A percentile compares a stretch with the other conserved stretches of the same genome.
phyloP scores from a whole-genome alignment of 768 basidiomycete species.

The Auricularia sp. region DNA sequence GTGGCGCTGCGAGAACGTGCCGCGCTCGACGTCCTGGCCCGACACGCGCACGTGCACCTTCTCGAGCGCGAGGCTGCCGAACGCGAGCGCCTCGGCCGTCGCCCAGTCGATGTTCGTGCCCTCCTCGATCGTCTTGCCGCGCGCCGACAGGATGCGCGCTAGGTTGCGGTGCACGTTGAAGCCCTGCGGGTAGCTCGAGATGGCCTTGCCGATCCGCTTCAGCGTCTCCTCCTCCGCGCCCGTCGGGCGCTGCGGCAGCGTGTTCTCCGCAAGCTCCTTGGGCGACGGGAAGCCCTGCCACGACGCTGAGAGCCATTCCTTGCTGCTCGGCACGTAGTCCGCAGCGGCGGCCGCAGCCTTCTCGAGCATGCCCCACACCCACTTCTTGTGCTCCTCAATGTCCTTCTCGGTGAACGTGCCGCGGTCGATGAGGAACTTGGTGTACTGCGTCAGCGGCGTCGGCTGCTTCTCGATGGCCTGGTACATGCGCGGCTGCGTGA shows the following conservation, averaged over 20 bases:
- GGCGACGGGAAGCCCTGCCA: conserved; percentile 99
- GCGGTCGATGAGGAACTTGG: conserved; percentile 80
- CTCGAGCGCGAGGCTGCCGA: conserved; percentile 87
- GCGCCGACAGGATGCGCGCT: conserved; percentile 76
- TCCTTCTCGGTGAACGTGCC: conserved; percentile 93
- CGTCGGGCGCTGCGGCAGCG: conserved; percentile 83
- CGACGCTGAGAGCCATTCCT: conserved; percentile 95
- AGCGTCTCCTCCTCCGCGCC: conserved; percentile 70
- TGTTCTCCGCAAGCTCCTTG: conserved; percentile 84
- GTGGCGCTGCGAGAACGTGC: conserved; percentile 97
- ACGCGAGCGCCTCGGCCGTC: conserved; percentile 94
- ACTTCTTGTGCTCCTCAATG: conserved; percentile 96
- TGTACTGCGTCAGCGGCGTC: conserved; percentile 84
- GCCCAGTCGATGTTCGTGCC: conserved; percentile 95
- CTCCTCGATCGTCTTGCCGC: conserved; percentile 87
- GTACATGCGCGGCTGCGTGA: conserved; percentile 99
- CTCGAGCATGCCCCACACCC: conserved; percentile 99
- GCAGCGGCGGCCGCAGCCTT: conserved; percentile 89
- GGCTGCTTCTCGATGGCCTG: conserved; percentile 91
- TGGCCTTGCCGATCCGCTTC: conserved; percentile 73
- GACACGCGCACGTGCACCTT: conserved; percentile 91
- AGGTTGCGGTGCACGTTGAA: conserved; percentile 90
- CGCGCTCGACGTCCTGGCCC: conserved; percentile 97
- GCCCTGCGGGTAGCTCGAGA: conserved; percentile 75
- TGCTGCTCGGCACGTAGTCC: conserved; percentile 88